Conservation (phyloP, 2,329 filamentous ascomycete genomes). For the Leptographium procerum region DNA sequence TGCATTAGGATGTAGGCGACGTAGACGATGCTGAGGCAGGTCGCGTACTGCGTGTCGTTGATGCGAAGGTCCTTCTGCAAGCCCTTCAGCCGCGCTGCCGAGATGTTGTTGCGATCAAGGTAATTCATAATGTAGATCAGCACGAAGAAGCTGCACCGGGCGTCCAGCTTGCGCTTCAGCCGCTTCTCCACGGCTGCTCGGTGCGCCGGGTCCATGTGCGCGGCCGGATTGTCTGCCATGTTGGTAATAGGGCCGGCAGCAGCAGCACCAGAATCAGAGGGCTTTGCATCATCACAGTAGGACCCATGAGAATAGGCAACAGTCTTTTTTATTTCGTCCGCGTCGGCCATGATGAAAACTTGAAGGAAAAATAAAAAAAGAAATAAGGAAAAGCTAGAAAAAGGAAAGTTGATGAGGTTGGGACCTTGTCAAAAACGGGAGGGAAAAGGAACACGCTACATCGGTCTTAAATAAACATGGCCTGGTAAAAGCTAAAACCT, state of each 20-base stretch:
- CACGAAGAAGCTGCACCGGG: constrained; percentile 16
- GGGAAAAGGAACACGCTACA: neutral
- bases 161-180: constrained; percentile 50
- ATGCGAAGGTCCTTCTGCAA: constrained; percentile 3
- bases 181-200: constrained; percentile 33
- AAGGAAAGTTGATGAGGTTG: neutral
- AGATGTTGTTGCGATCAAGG: constrained; percentile 19
- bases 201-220: neutral
- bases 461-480: neutral
- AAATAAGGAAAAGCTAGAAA: neutral
- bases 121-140: constrained; percentile 10
- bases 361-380: neutral
- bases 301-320: neutral
- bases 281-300: neutral
- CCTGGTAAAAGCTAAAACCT: neutral
- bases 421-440: neutral
- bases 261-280: neutral
- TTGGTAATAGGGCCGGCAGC: neutral
- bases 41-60: constrained; percentile 3
- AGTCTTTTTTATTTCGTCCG: neutral
- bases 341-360: neutral
- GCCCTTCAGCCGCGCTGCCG: constrained; percentile 21
- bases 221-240: neutral
- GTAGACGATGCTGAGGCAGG: constrained; percentile 4
- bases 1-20: constrained; percentile 7